Evolutionary conservation across 2,329 filamentous ascomycete genomes (phyloP).

Genomic region (Penicillium sp.): DNA sequence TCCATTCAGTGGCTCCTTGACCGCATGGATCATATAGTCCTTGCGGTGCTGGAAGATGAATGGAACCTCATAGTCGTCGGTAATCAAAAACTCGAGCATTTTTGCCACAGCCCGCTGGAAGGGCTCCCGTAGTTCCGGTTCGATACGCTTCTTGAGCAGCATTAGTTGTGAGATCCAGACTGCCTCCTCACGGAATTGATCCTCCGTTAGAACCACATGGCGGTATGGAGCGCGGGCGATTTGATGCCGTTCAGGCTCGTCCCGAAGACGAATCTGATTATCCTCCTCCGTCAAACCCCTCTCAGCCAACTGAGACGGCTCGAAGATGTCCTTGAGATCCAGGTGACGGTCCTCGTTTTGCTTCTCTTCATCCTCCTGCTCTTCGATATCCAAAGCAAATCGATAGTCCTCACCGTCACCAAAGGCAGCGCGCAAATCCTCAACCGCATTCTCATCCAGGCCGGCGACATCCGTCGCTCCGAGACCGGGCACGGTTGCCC

Average conservation of each 20-base stretch:
- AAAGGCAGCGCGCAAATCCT: conserved; percentile 95
- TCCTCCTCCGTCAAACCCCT: conserved; percentile 94
- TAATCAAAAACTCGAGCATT: conserved; percentile 89
- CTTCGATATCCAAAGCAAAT: conserved; percentile 86
- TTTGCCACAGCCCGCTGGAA: conserved; percentile 87
- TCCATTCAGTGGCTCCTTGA: conserved; percentile 59
- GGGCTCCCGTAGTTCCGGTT: conserved; percentile 65
- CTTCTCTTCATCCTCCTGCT: conserved; percentile 71
- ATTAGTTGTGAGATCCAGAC: conserved; percentile 87
- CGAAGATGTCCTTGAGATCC: conserved; percentile 95
- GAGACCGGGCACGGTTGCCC: conserved; percentile 60
- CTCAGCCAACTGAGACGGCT: conserved; percentile 89
- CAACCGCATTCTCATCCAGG: conserved; percentile 83
- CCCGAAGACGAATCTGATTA: conserved; percentile 78
- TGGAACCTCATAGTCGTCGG: conserved; percentile 90
- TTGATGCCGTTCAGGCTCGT: conserved; percentile 92
- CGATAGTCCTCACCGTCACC: conserved; percentile 93
- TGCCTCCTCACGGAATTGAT: conserved; percentile 85
- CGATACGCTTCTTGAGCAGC: conserved; percentile 77
- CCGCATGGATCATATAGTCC: conserved; percentile 90
- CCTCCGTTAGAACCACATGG: conserved; percentile 69
- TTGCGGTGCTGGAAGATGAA: conserved; percentile 98
- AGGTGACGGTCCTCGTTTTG: conserved; percentile 74
- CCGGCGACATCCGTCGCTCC: conserved; percentile 72
- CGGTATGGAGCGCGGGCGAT: conserved; percentile 84